Evolutionary conservation across 495 filamentous ascomycete species (phyloP).

Genomic region (Penicillium lividum): DNA sequence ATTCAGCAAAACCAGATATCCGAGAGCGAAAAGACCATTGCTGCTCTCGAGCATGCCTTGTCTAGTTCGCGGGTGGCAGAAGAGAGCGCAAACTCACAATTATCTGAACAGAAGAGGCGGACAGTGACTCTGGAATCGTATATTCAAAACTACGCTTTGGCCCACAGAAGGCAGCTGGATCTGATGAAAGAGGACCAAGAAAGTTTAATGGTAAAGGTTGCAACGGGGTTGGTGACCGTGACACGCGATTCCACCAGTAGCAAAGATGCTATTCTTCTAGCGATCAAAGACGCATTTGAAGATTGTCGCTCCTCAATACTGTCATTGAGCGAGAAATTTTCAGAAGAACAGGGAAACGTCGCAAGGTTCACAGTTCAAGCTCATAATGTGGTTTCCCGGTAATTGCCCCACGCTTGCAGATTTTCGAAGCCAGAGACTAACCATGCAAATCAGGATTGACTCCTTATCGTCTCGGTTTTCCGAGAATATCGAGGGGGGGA

Average conservation of each 20-base stretch:
- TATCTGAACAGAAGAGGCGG: constrained; percentile 34
- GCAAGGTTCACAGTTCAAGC: constrained; percentile 21
- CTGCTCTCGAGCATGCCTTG: constrained; percentile 25
- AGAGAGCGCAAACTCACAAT: constrained; percentile 15
- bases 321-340: constrained; percentile 20
- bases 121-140: constrained; percentile 31
- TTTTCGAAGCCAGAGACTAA: background rate
- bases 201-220: constrained; percentile 24
- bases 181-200: constrained; percentile 31
- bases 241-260: constrained; percentile 11
- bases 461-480: constrained; percentile 20
- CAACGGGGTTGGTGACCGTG: constrained; percentile 17
- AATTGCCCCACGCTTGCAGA: constrained; percentile 1
- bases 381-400: constrained; percentile 26
- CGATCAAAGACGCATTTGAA: constrained; percentile 16
- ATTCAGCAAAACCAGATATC: constrained; percentile 18
- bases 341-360: constrained; percentile 18
- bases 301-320: constrained; percentile 21
- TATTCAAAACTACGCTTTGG: constrained; percentile 32
- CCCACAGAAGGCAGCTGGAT: constrained; percentile 27
- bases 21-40: constrained; percentile 16
- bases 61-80: constrained; percentile 19
- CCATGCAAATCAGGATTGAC: constrained; percentile 20
- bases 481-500: constrained; percentile 13
- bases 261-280: constrained; percentile 16